Evolutionary conservation across 768 basidiomycete genomes (phyloP), one percentile per base, ranked within the genome.

Genomic region (Lactifluus echinatus): DNA sequence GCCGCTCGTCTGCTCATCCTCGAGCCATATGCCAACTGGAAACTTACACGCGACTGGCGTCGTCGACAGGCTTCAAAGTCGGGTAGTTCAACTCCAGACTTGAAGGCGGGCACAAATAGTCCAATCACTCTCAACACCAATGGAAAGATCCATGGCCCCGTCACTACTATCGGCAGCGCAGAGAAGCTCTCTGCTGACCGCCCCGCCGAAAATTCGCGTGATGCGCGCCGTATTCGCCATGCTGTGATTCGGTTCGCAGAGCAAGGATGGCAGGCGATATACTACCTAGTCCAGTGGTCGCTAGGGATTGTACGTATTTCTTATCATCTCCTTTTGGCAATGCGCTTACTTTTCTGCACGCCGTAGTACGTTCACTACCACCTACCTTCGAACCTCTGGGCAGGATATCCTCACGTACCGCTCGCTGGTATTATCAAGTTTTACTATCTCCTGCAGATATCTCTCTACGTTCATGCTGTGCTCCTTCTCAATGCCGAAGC

Each of bases 401-500:
- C 73, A 37, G 76, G 77, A 34, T 97, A 94, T 72, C 95, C 95
- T 26, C 87, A 96, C 68, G 74, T 78, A 50, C 84, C 84, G 4
- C 72, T 97, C 17, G 78, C 93, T n/a, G 84, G 76, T 5, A 78
- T 89, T 8, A 69, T 93, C 72, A 97, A 97, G 71, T 79, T 92
- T 66, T 95, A 93, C 70, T 96, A 95, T 68, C 81, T 93, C 26
- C 78, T 77, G 21, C 89, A 93, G 70, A 80, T 80, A 28, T 88
- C 89, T 37, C 93, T 93, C 72, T 99, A 96, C 73, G 71, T 87
- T 51, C 93, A 98, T 68, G 93, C 94, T 71, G 77, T 96, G 11
- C 75, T 97, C 60, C 85, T 95, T 56, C 79, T 99, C 69, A 91
- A 97, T 70, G 85, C 93, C 26, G 96, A 99, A 70, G 92, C 85